These are phyloP conservation scores for Diplodia seriata DNA, from an alignment of 2,329 filamentous ascomycete species.

Conservation along the genomic window DNA sequence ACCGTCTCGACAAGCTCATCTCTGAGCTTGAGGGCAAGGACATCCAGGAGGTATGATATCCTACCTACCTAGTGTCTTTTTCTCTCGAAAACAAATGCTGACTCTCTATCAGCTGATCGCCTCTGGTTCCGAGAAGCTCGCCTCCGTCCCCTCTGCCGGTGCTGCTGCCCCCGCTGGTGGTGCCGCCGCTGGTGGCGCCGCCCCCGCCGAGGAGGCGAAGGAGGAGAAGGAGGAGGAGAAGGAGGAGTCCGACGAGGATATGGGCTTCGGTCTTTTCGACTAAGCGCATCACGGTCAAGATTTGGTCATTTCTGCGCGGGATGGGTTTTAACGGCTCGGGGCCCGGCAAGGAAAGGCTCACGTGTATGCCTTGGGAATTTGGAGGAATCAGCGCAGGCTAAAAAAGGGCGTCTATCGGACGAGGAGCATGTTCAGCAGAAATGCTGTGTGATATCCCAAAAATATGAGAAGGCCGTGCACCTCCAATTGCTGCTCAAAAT, in stretches of 20 bases:
- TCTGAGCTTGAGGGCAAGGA: slow-evolving; percentile 89
- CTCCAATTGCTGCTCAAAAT: slow-evolving; percentile 13
- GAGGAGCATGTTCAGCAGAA: slow-evolving; percentile 24
- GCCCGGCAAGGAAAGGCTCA: slow-evolving; percentile 14
- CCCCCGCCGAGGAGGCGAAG: slow-evolving; percentile 57
- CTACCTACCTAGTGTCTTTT: not conserved
- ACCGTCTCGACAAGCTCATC: slow-evolving; percentile 86
- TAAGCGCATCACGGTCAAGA: slow-evolving; percentile 49
- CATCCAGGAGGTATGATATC: slow-evolving; percentile 80
- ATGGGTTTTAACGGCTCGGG: slow-evolving; percentile 9
- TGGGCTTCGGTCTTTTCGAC: slow-evolving; percentile 79
- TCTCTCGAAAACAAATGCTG: slow-evolving; percentile 41
- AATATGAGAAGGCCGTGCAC: slow-evolving; percentile 26
- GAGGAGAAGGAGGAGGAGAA: slow-evolving; percentile 77
- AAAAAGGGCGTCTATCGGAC: slow-evolving; percentile 22
- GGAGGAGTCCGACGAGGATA: slow-evolving; percentile 76
- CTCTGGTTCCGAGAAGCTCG: slow-evolving; percentile 90
- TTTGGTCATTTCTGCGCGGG: slow-evolving; percentile 43
- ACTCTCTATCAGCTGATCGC: slow-evolving; percentile 75
- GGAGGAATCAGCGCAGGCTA: slow-evolving; percentile 47
- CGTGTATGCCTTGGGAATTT: slow-evolving; percentile 37
- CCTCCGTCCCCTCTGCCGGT: slow-evolving; percentile 94
- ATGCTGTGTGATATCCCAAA: slow-evolving; percentile 32
- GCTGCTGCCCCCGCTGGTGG: slow-evolving; percentile 70
- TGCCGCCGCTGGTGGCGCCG: slow-evolving; percentile 71